Conservation (phyloP, 768 basidiomycete species). For the Phylloporus sp. region DNA sequence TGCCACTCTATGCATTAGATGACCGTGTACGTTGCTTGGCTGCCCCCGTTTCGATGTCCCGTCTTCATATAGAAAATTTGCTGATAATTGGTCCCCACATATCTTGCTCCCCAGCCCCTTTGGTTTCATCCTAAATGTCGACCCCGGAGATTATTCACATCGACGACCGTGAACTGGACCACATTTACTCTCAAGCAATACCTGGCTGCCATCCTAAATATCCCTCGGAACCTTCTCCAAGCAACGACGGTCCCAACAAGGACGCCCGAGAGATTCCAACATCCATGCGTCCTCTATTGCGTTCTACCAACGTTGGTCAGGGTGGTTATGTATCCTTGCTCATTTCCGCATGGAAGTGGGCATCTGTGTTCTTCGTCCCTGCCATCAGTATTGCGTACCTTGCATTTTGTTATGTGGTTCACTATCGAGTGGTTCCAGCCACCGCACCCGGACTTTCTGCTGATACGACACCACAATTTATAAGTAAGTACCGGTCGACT, state of each 20-base stretch:
- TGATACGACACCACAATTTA: conserved; percentile 1
- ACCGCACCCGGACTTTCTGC: not conserved
- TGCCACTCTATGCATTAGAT: no score
- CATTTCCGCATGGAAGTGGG: conserved; percentile 4
- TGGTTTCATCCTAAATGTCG: conserved; percentile 2
- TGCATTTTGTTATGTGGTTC: conserved; percentile 17
- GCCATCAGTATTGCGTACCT: conserved; percentile 8
- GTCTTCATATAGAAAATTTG: no score
- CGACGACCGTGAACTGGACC: not conserved
- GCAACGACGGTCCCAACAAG: not conserved
- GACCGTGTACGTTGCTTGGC: no score
- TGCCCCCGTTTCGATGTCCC: no score
- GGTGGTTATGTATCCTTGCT: not conserved
- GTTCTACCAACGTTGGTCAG: not conserved
- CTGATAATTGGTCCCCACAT: not conserved
- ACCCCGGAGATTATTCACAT: not conserved
- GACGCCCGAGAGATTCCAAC: not conserved
- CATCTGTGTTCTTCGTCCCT: conserved; percentile 1
- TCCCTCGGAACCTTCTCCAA: not conserved
- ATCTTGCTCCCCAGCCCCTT: not conserved
- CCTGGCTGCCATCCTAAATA: not conserved
- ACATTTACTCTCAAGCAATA: no score
- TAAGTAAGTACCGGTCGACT: not conserved
- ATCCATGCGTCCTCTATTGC: not conserved
- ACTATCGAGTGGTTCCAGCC: conserved; percentile 12